These are phyloP conservation scores for Pestalotiopsis sp. DNA, from an alignment of 2,329 filamentous ascomycete genomes.

Conservation along the genomic window DNA sequence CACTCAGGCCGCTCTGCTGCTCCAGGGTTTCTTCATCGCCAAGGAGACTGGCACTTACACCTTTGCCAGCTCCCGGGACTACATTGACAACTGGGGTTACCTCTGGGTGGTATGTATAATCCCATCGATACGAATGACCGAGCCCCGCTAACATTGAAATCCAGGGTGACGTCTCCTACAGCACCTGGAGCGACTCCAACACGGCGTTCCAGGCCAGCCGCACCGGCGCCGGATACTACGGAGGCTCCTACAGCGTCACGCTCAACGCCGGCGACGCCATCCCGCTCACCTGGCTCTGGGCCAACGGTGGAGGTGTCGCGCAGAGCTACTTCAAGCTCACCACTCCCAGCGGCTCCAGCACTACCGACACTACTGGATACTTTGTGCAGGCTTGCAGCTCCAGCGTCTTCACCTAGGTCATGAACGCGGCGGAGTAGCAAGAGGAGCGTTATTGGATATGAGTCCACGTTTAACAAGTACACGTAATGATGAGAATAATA, in stretches of 20 bases:
- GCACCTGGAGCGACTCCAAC: slow-evolving; percentile 19
- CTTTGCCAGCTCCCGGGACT: slow-evolving; percentile 3
- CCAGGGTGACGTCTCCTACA: slow-evolving; percentile 14
- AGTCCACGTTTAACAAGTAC: too few relatives aligned
- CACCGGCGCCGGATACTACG: slow-evolving; percentile 3
- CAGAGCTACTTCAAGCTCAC: slow-evolving; percentile 15
- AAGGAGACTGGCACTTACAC: slow-evolving; percentile 14
- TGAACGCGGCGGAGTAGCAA: too few relatives aligned
- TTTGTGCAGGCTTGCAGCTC: slow-evolving; percentile 17
- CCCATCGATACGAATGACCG: too few relatives aligned
- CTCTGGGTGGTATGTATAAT: slow-evolving; percentile 10
- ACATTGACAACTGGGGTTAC: slow-evolving; percentile 19
- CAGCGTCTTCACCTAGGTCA: slow-evolving; percentile 8
- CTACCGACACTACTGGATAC: slow-evolving; percentile 10
- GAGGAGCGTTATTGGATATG: too few relatives aligned
- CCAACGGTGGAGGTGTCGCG: slow-evolving; percentile 17
- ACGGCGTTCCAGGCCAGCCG: slow-evolving; percentile 17
- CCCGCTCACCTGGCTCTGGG: slow-evolving; percentile 20
- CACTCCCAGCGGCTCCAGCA: slow-evolving; percentile 13
- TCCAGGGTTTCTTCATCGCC: slow-evolving; percentile 21
- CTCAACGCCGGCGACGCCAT: slow-evolving; percentile 19
- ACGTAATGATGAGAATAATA: too few relatives aligned
- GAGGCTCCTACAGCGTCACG: slow-evolving; percentile 9
- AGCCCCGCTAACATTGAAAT: too few relatives aligned
- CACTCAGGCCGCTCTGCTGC: slow-evolving; percentile 10